phyloP scores from a whole-genome alignment of 306 rosid species.

The Morella rubra region DNA sequence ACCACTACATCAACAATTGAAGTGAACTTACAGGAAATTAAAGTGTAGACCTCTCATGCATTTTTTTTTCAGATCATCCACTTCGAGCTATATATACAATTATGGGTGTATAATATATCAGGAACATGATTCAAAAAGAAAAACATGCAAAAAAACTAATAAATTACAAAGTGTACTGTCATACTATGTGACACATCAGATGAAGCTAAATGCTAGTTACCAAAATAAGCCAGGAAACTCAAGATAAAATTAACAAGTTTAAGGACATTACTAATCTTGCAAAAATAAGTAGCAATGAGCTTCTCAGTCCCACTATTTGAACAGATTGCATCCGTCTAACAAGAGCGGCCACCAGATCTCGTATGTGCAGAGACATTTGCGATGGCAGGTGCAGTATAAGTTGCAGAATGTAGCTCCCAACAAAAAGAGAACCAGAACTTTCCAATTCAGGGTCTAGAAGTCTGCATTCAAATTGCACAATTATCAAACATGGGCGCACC shows the following conservation, averaged over 20 bases:
- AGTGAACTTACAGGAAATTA: neutral
- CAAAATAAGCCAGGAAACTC: neutral
- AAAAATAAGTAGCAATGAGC: conserved; percentile 85
- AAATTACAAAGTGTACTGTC: neutral
- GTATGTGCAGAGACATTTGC: conserved; percentile 81
- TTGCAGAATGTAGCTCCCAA: conserved; percentile 87
- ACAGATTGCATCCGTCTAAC: conserved; percentile 88
- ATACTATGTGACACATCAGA: conserved; percentile 11
- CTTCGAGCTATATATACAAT: neutral
- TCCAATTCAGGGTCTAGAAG: conserved; percentile 82
- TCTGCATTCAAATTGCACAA: conserved; percentile 50
- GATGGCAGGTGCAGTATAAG: conserved; percentile 85
- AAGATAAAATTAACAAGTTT: conserved; percentile 20
- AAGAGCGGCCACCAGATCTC: conserved; percentile 79
- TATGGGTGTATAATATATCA: neutral
- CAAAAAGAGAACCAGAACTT: conserved; percentile 93
- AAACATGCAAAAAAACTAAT: neutral
- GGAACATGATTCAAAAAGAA: neutral
- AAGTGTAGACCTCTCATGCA: neutral
- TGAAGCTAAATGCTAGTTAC: neutral
- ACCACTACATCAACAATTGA: neutral
- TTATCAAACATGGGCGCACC: conserved; percentile 12
- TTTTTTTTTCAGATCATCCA: neutral
- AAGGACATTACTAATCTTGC: conserved; percentile 73
- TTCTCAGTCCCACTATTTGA: conserved; percentile 61